Base-by-base conservation (phyloP, 108 stramenopile genomes). In the Skeletonema marinoi region DNA sequence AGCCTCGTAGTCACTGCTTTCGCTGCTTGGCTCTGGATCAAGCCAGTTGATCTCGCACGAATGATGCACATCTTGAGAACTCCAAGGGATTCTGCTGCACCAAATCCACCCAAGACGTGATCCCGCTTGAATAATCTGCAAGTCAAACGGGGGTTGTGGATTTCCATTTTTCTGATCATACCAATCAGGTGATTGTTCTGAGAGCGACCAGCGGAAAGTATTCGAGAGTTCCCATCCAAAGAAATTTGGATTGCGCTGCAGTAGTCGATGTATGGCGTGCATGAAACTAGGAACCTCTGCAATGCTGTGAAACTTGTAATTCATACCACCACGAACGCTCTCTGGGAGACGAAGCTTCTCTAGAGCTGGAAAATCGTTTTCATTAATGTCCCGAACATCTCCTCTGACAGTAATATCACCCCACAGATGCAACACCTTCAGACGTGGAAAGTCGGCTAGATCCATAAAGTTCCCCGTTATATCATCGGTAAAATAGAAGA, bases 381-480 rank as follows among this genome's bases (percentile, higher is more conserved):
- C 60, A 4, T 4, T 0, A 1, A 63, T 63, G n/a, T 39, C 39
- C 0, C 41, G 13, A 13, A 63, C n/a, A 33, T 68, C 50, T 21
- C 50, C 67, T n/a, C 50, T 42, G 0, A 68, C 67, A 10, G 3
- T 16, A 6, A 50, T 60, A 7, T n/a, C n/a, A n/a, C n/a, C n/a
- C n/a, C n/a, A n/a, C 19, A 68, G 13, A 54, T 68, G 2, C 44
- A 68, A 68, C 66, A 6, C 6, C 16, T 29, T 54, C 29, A 68
- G 66, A 46, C 3, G 14, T 31, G 44, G 66, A 54, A 68, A 68
- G 44, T 68, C 66, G 11, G 66, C 66, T 0, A 68, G 66, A 68
- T 68, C 66, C 66, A 68, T 62, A 3, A 62, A 32, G 60, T 62
- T 36, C 4, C 60, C 60, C 60, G 4, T 14, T 1, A 62, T 21